Evolutionary conservation across 2,329 filamentous ascomycete species (phyloP).

Genomic region (Neonectria faginata): DNA sequence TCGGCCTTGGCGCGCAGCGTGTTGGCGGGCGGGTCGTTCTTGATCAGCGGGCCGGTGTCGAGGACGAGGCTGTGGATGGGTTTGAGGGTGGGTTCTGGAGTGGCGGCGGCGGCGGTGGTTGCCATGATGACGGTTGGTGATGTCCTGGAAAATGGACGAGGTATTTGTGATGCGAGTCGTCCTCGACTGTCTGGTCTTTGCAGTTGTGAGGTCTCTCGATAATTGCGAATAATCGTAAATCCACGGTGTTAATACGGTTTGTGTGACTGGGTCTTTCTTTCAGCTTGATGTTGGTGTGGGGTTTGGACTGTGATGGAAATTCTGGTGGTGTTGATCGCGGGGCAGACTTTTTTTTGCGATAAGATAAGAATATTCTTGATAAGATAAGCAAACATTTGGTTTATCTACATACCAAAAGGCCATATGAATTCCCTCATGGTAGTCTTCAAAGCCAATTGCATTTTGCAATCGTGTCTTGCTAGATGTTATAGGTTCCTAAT

Average conservation of each 20-base stretch:
- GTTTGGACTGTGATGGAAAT: constrained; percentile 9
- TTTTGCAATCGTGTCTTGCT: no score
- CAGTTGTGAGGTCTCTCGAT: no score
- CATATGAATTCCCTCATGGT: no score
- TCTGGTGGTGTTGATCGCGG: constrained; percentile 17
- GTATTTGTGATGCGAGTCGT: no score
- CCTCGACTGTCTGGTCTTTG: no score
- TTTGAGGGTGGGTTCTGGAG: constrained; percentile 59
- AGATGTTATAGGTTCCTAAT: no score
- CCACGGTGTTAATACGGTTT: background rate
- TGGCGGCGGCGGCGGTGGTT: background rate
- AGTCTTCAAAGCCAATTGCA: no score
- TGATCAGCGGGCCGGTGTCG: constrained; percentile 92
- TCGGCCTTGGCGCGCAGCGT: constrained; percentile 83
- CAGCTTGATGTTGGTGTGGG: constrained; percentile 5
- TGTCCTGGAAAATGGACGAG: background rate
- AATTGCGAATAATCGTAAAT: background rate
- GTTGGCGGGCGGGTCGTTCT: constrained; percentile 88
- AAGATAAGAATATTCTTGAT: constrained; percentile 11
- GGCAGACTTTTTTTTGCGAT: constrained; percentile 15
- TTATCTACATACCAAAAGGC: no score
- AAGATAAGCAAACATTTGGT: background rate
- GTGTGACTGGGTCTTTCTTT: constrained; percentile 5
- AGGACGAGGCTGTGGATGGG: constrained; percentile 86
- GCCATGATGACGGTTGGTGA: constrained; percentile 11